These are phyloP conservation scores for Phytophthora cryptogea DNA, from an alignment of 352 stramenopile species.

Conservation along the genomic window DNA sequence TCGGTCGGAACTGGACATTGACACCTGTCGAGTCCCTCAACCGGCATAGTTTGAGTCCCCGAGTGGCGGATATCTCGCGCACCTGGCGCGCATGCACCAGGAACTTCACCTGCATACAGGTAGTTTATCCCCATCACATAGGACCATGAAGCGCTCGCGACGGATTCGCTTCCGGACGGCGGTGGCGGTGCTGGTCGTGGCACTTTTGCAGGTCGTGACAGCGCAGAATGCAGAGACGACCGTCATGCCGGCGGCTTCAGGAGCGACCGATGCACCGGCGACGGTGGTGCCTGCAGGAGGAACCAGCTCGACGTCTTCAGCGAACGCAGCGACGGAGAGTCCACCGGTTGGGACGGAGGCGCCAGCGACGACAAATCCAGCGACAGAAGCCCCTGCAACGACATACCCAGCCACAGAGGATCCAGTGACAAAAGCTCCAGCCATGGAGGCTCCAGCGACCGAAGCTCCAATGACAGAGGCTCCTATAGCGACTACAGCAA, in stretches of 20 bases:
- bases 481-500: slow-evolving; percentile 8
- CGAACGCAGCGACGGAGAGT: neutral
- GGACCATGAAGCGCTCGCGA: slow-evolving; percentile 24
- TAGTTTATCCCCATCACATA: slow-evolving; percentile 12
- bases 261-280: slow-evolving; percentile 11
- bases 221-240: slow-evolving; percentile 22
- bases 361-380: neutral
- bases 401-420: neutral
- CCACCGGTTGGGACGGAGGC: neutral
- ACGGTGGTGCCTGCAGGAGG: slow-evolving; percentile 26
- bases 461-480: slow-evolving; percentile 1
- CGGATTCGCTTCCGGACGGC: slow-evolving; percentile 9
- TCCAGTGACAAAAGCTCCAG: slow-evolving; percentile 1
- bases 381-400: slow-evolving; percentile 4
- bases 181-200: slow-evolving; percentile 25
- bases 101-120: slow-evolving; percentile 17
- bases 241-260: slow-evolving; percentile 13
- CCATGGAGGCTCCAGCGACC: neutral
- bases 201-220: neutral
- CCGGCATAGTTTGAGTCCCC: slow-evolving; percentile 15
- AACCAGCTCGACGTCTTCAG: slow-evolving; percentile 9
- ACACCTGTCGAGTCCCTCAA: slow-evolving; percentile 4
- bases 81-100: slow-evolving; percentile 11
- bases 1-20: slow-evolving; percentile 33
- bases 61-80: slow-evolving; percentile 10